phyloP scores from a whole-genome alignment of 768 basidiomycete genomes.

The Boletus sp. region DNA sequence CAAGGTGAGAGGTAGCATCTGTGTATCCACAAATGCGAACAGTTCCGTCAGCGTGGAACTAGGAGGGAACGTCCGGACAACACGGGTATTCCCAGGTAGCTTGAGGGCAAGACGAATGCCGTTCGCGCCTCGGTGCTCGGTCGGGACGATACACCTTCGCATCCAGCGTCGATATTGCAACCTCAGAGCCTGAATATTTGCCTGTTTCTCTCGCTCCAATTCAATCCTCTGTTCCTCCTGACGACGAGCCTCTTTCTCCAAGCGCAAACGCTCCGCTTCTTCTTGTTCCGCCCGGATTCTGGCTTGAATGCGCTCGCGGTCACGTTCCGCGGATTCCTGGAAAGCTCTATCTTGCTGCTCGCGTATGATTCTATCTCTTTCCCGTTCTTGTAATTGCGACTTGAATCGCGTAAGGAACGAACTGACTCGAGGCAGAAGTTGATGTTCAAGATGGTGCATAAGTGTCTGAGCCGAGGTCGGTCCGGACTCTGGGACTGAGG shows the following conservation, averaged over 20 bases:
- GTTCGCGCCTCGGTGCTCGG: conserved; percentile 23
- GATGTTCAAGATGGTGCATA: conserved; percentile 60
- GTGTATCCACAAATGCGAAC: conserved; percentile 71
- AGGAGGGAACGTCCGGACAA: conserved; percentile 55
- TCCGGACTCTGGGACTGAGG: conserved; percentile 44
- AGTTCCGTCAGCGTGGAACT: conserved; percentile 56
- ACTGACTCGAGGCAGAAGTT: conserved; percentile 76
- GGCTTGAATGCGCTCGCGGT: conserved; percentile 64
- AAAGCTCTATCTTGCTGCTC: conserved; percentile 85
- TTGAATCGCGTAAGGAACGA: conserved; percentile 71
- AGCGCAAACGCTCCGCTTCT: conserved; percentile 34
- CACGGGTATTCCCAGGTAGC: conserved; percentile 54
- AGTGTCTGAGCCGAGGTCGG: conserved; percentile 67
- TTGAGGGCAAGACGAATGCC: conserved; percentile 51
- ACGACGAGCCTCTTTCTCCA: conserved; percentile 30
- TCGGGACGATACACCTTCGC: conserved; percentile 44
- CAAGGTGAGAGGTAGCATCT: conserved; percentile 46
- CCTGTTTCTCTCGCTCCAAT: conserved; percentile 38
- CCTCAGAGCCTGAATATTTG: conserved; percentile 35
- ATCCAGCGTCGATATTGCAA: conserved; percentile 63
- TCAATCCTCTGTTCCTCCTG: conserved; percentile 36
- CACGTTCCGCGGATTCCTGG: conserved; percentile 57
- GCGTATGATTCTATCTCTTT: conserved; percentile 59
- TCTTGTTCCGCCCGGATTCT: conserved; percentile 47
- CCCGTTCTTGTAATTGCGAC: conserved; percentile 47